Conservation (phyloP, 2,329 filamentous ascomycete species). For the Trichoderma lentiforme region DNA sequence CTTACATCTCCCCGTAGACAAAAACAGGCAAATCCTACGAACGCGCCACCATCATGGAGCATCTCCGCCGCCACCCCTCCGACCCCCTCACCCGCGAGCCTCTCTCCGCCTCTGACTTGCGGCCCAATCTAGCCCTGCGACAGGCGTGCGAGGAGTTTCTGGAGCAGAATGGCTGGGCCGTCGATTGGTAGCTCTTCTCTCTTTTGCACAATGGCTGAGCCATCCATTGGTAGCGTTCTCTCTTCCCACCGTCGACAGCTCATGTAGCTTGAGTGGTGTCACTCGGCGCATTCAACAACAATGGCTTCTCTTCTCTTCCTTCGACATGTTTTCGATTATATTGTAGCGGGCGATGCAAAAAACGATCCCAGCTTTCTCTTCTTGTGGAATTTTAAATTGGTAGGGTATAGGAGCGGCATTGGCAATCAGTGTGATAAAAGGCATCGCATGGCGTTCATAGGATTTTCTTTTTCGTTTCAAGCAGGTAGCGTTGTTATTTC, state of each 20-base stretch:
- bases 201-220: not conserved
- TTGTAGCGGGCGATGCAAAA: not conserved
- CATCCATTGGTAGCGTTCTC: too few species aligned
- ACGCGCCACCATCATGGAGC: conserved; percentile 77
- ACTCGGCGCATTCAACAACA: not conserved
- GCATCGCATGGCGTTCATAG: conserved; percentile 7
- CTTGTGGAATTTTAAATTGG: not conserved
- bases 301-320: not conserved
- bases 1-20: conserved; percentile 44
- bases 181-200: conserved; percentile 66
- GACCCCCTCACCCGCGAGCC: conserved; percentile 84
- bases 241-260: too few species aligned
- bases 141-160: conserved; percentile 84
- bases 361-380: not conserved
- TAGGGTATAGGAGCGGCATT: not conserved
- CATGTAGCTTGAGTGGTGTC: too few species aligned
- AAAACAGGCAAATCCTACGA: conserved; percentile 91
- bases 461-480: not conserved
- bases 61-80: conserved; percentile 68
- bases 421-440: not conserved
- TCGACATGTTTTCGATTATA: not conserved
- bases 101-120: conserved; percentile 64
- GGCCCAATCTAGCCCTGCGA: conserved; percentile 78
- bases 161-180: conserved; percentile 84
- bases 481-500: not conserved